Conservation (phyloP, 345 rosid genomes). For the Citrus mangshanensis region DNA sequence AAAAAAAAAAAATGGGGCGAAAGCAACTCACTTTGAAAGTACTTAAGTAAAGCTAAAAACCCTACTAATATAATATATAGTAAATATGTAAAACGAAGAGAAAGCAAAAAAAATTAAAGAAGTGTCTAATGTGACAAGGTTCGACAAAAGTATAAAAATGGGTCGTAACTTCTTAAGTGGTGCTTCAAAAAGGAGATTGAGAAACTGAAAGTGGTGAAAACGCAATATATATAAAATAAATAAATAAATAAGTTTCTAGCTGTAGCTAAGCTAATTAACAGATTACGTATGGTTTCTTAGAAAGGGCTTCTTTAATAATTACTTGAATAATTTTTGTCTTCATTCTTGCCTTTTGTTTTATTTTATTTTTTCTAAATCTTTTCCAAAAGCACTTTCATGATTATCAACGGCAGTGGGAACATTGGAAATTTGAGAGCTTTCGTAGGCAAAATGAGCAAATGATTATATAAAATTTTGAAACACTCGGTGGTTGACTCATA, state of each 20-base stretch:
- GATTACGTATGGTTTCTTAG: background rate
- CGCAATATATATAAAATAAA: background rate
- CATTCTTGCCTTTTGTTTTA: background rate
- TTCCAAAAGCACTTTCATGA: background rate
- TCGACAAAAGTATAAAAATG: conserved; percentile 3
- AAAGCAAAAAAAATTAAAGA: background rate
- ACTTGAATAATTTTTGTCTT: background rate
- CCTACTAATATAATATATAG: background rate
- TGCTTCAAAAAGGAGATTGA: background rate
- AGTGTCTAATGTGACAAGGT: conserved; percentile 6
- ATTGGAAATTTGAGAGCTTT: background rate
- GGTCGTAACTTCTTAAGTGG: conserved; percentile 14
- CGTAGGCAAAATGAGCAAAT: background rate
- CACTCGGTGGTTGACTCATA: conserved; percentile 19
- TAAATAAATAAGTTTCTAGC: background rate
- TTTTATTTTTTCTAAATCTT: background rate
- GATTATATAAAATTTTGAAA: background rate
- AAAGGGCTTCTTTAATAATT: background rate
- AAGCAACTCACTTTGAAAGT: conserved; percentile 23
- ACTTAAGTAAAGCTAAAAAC: conserved; percentile 17
- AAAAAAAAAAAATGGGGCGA: background rate
- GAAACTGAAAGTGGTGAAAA: background rate
- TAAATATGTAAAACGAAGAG: too few relatives aligned
- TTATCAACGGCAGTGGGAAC: background rate
- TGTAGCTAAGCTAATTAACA: background rate